Percentiles rank a stretch among this genome's conserved stretches.
Conservation (phyloP, 192 early-diverging fungal genomes). For the Coemansia sp. region DNA sequence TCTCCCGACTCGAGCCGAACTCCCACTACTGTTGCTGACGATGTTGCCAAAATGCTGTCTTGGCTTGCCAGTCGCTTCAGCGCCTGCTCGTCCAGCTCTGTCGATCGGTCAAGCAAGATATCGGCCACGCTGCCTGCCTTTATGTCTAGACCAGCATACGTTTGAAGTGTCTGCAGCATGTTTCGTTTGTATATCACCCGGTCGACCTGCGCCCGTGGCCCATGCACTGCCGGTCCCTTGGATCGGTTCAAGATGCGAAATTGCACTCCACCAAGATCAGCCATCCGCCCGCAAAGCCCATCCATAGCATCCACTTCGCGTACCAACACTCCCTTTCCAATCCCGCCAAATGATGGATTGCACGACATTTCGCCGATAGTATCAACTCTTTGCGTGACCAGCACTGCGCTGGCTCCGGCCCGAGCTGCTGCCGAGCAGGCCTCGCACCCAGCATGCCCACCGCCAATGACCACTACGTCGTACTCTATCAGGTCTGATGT, state of each 20-base stretch:
- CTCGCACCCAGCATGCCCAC: constrained; percentile 83
- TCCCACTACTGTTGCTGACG: constrained; percentile 33
- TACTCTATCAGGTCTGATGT: constrained; percentile 11
- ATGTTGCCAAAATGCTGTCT: constrained; percentile 17
- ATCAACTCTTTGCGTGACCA: constrained; percentile 72
- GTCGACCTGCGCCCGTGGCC: constrained; percentile 81
- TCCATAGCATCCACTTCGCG: constrained; percentile 81
- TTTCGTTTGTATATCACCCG: constrained; percentile 73
- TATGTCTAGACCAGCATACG: constrained; percentile 70
- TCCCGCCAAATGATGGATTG: constrained; percentile 83
- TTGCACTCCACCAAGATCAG: constrained; percentile 77
- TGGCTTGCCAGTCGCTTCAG: constrained; percentile 34
- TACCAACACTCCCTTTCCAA: constrained; percentile 80
- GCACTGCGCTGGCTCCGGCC: constrained; percentile 67
- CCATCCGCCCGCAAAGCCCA: constrained; percentile 77
- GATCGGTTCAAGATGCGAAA: constrained; percentile 79
- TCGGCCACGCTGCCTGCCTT: constrained; percentile 71
- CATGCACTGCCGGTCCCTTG: constrained; percentile 80
- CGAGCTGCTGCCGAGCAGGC: constrained; percentile 77
- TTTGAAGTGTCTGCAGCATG: constrained; percentile 63
- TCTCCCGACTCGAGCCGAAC: constrained; percentile 67
- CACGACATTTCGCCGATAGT: constrained; percentile 88
- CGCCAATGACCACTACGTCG: constrained; percentile 82
- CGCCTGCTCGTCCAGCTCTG: constrained; percentile 22
- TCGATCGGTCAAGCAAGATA: constrained; percentile 58